phyloP scores from a whole-genome alignment of 2,329 filamentous ascomycete genomes.

The Penicillium oxalicum region DNA sequence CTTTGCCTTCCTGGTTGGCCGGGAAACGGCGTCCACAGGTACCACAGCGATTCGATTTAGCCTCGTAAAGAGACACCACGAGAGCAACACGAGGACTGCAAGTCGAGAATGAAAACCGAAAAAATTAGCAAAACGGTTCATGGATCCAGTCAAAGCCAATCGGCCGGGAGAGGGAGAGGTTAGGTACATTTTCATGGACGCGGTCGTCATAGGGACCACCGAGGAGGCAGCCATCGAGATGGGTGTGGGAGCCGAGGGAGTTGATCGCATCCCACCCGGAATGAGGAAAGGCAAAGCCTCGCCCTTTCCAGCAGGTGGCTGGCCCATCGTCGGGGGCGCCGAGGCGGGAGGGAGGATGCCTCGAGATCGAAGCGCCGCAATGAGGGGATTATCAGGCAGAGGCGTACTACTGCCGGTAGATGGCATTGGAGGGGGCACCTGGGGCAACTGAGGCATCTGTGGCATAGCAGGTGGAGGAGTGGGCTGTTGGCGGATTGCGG shows the following conservation, averaged over 20 bases:
- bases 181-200: slow-evolving; percentile 65
- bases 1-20: slow-evolving; percentile 68
- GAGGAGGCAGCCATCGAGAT: slow-evolving; percentile 26
- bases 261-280: slow-evolving; percentile 32
- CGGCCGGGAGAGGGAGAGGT: too few relatives aligned
- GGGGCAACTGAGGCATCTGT: slow-evolving; percentile 42
- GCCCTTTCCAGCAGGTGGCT: slow-evolving; percentile 31
- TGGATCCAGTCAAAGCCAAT: too few relatives aligned
- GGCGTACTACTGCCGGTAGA: slow-evolving; percentile 44
- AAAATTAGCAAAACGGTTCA: too few relatives aligned
- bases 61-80: slow-evolving; percentile 69
- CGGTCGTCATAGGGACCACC: slow-evolving; percentile 53
- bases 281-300: slow-evolving; percentile 39
- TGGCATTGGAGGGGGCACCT: slow-evolving; percentile 28
- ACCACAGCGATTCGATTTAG: slow-evolving; percentile 77
- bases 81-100: slow-evolving; percentile 67
- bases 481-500: slow-evolving; percentile 35
- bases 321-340: slow-evolving; percentile 33
- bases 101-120: too few relatives aligned
- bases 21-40: slow-evolving; percentile 87
- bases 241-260: slow-evolving; percentile 34
- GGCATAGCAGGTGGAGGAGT: slow-evolving; percentile 50
- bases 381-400: slow-evolving; percentile 54
- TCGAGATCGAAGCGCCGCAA: slow-evolving; percentile 62
- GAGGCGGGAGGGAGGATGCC: slow-evolving; percentile 55